A percentile compares a stretch with the other conserved stretches of the same genome.
Evolutionary conservation across 441 rosid species (phyloP).

Genomic region (Populus hybrid): DNA sequence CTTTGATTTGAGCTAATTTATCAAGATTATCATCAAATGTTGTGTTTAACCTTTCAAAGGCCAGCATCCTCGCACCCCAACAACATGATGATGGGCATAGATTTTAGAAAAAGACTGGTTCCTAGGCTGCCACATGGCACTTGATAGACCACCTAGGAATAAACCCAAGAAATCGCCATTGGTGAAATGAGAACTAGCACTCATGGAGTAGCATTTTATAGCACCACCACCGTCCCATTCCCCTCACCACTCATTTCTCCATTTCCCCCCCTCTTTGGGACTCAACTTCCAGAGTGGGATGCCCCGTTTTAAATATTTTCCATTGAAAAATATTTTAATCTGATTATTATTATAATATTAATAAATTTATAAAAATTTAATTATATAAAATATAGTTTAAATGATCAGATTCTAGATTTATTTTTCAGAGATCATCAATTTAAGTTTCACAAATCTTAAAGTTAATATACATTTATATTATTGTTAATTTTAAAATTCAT

Average conservation of each 20-base stretch:
- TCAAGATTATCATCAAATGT: slow-evolving; percentile 19
- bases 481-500: too few relatives aligned
- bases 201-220: neutral
- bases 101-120: slow-evolving; percentile 16
- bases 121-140: slow-evolving; percentile 24
- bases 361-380: too few relatives aligned
- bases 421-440: fast-evolving
- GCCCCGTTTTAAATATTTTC: slow-evolving; percentile 26
- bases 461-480: fast-evolving
- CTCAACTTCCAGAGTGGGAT: neutral
- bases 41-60: slow-evolving; percentile 24
- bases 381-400: fast-evolving
- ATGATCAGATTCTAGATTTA: fast-evolving
- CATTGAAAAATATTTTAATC: slow-evolving; percentile 36
- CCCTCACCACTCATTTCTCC: slow-evolving; percentile 27
- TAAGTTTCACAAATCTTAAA: fast-evolving
- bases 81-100: neutral
- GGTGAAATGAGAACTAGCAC: neutral
- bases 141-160: slow-evolving; percentile 6
- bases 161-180: neutral
- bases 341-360: too few relatives aligned
- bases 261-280: slow-evolving; percentile 21
- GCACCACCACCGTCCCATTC: slow-evolving; percentile 23
- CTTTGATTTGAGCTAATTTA: slow-evolving; percentile 3
- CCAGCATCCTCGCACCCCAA: slow-evolving; percentile 21